Evolutionary conservation across 495 filamentous ascomycete species (phyloP), one percentile per base, ranked within the genome.

Genomic region (Lophiostoma macrostomum): DNA sequence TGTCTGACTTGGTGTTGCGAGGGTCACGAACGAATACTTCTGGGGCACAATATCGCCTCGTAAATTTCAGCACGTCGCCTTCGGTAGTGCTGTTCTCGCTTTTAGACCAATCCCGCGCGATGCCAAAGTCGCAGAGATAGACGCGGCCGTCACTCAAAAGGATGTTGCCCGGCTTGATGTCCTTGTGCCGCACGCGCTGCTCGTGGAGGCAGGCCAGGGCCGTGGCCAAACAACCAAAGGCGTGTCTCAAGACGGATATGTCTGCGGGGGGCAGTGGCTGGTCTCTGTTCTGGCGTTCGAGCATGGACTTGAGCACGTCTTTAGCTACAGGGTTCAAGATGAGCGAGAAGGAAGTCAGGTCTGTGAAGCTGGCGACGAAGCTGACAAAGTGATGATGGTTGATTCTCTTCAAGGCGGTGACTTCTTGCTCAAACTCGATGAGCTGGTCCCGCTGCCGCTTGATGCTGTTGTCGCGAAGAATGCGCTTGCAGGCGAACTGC

Each of bases 121-220:
- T 65, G 0, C 74, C 73, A 57, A 77, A 77, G 56, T 76, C 74
- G 22, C 72, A 71, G 4, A 73, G 48, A 11, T 71, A 41, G 1
- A 74, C 66, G 7, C 60, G 23, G 8, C 58, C 61, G 8, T 66
- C 54, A 43, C 73, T 67, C 16, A 76, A 64, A 12, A 76, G 65
- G 39, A 75, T 70, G 42, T 75, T 76, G 18, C 64, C 64, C 3
- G 73, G 73, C 54, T 75, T 76, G 55, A 76, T 73, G 45, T 76
- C 74, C 38, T 71, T 69, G 56, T 76, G 74, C 0, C 70, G 63
- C 29, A 74, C 67, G n/a, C 61, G 60, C 0, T 48, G 51, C 11
- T 64, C 48, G 50, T 76, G 73, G 1, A 76, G 58, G 45, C 70
- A 74, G 3, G 64, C 60, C 0, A 76, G 53, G 1, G 69, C 73